Percentiles rank a stretch among this genome's conserved stretches.
phyloP scores from a whole-genome alignment of 78 protist genomes.

The Isochrysis galbana region DNA sequence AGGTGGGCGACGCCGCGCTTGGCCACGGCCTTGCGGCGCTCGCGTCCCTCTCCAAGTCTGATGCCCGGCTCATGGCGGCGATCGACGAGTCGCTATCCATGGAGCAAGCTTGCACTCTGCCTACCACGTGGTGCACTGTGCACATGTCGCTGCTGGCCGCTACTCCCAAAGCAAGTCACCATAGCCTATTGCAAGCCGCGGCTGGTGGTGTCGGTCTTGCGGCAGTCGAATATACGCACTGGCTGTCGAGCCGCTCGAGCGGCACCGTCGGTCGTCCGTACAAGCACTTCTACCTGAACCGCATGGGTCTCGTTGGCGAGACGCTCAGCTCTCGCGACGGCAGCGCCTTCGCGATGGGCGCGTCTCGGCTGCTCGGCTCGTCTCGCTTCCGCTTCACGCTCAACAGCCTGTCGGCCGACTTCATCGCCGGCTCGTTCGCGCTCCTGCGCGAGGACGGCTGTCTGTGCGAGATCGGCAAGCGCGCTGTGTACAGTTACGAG shows the following conservation, averaged over 20 bases:
- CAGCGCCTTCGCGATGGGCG: neutral
- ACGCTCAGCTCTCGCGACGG: neutral
- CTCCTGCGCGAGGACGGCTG: neutral
- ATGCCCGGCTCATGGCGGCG: too few relatives aligned
- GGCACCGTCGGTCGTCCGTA: slow-evolving; percentile 15
- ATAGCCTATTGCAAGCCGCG: neutral
- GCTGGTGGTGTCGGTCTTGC: slow-evolving; percentile 43
- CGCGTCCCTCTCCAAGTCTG: too few relatives aligned
- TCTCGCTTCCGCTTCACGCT: neutral
- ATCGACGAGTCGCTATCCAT: too few relatives aligned
- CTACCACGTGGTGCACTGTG: neutral
- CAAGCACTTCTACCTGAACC: neutral
- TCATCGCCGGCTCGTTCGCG: neutral
- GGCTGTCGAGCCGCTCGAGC: neutral
- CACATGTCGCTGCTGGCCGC: neutral
- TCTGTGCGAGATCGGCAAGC: slow-evolving; percentile 35
- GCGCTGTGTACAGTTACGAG: neutral
- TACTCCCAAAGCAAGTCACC: neutral
- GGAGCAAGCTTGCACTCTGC: too few relatives aligned
- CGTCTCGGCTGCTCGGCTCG: too few relatives aligned
- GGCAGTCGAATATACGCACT: neutral
- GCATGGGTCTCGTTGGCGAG: neutral
- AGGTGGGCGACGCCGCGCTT: too few relatives aligned
- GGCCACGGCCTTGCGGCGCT: too few relatives aligned
- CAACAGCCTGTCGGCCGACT: slow-evolving; percentile 34